phyloP scores from a whole-genome alignment of 345 rosid genomes.

The Turnera subulata region DNA sequence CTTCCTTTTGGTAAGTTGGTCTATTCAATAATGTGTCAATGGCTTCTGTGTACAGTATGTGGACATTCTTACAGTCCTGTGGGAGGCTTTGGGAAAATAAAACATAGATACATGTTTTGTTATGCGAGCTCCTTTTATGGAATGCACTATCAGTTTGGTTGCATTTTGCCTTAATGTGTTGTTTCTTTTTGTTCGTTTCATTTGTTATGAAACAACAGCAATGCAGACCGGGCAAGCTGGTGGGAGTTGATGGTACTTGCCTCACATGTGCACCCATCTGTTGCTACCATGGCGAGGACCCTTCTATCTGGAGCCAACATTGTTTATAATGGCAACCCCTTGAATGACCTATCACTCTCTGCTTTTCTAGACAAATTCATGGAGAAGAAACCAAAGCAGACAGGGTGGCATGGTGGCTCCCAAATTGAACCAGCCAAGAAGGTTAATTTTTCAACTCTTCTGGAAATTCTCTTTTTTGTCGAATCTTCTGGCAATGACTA shows the following conservation, averaged over 20 bases:
- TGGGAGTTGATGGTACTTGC: constrained; percentile 91
- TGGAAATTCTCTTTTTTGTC: neutral
- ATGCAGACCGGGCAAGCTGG: constrained; percentile 82
- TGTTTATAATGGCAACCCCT: constrained; percentile 87
- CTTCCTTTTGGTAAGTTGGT: constrained; percentile 65
- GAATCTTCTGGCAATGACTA: neutral
- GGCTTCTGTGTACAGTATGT: neutral
- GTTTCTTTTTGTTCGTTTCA: constrained; percentile 3
- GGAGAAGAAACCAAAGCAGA: constrained; percentile 93
- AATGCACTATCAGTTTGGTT: too few species aligned
- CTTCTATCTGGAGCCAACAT: constrained; percentile 84
- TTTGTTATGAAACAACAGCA: constrained; percentile 39
- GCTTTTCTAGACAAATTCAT: constrained; percentile 94
- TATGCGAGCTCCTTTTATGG: neutral
- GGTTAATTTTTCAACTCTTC: constrained; percentile 35
- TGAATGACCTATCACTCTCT: constrained; percentile 64
- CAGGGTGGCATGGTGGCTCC: constrained; percentile 92
- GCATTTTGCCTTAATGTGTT: neutral
- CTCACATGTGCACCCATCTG: constrained; percentile 89
- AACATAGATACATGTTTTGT: too few species aligned
- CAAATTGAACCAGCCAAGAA: constrained; percentile 95
- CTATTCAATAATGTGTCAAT: neutral
- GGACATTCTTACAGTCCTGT: too few species aligned
- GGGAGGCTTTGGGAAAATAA: too few species aligned
- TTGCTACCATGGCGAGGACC: constrained; percentile 93